These are phyloP conservation scores for Eucalyptus fibrosa DNA, from an alignment of 345 rosid species.

Conservation along the genomic window DNA sequence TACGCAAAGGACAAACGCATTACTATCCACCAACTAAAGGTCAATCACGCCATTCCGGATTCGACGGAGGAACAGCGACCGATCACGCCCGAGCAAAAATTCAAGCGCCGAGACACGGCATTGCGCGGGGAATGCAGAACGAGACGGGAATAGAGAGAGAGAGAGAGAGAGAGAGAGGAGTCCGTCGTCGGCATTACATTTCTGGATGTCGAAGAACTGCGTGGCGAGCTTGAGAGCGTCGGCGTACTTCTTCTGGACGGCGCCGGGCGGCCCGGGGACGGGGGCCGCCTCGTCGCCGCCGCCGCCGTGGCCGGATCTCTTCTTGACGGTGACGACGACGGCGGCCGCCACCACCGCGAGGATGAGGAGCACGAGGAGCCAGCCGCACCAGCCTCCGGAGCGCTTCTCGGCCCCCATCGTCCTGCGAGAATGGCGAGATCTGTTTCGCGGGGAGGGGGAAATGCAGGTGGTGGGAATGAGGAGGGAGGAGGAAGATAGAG, in stretches of 20 bases:
- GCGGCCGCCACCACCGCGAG: slow-evolving; percentile 43
- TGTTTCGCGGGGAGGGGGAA: background rate
- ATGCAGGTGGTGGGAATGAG: background rate
- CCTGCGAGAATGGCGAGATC: background rate
- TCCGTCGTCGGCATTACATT: slow-evolving; percentile 23
- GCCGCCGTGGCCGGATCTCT: slow-evolving; percentile 21
- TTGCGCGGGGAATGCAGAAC: background rate
- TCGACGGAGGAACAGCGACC: background rate
- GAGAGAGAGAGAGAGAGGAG: background rate
- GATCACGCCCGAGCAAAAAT: background rate
- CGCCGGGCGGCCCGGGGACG: slow-evolving; percentile 86
- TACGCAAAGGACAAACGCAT: background rate
- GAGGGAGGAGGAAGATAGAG: background rate
- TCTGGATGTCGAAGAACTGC: slow-evolving; percentile 89
- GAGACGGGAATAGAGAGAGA: background rate
- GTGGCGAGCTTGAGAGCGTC: slow-evolving; percentile 70
- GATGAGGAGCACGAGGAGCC: slow-evolving; percentile 48
- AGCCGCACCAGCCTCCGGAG: slow-evolving; percentile 54
- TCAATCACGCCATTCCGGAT: background rate
- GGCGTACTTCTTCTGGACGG: slow-evolving; percentile 61
- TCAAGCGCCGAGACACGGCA: background rate
- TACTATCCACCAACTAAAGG: background rate
- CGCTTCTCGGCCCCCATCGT: slow-evolving; percentile 57
- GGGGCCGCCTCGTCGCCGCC: slow-evolving; percentile 31
- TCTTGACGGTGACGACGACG: slow-evolving; percentile 39